phyloP scores from a whole-genome alignment of 176 grass and related monocot species.

The Triticum monococcum region DNA sequence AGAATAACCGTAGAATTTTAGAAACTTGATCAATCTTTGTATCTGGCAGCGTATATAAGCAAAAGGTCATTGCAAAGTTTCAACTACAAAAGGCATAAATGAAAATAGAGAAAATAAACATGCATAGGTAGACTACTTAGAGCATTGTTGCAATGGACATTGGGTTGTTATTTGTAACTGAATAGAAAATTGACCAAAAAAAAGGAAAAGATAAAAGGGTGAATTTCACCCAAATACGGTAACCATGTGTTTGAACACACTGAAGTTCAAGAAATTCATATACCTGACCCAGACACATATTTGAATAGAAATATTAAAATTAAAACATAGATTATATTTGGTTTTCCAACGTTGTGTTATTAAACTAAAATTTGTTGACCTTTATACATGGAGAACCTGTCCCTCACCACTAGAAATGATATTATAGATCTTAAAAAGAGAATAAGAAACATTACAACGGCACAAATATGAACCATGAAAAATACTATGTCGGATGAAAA shows the following conservation, averaged over 20 bases:
- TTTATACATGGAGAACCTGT: neutral
- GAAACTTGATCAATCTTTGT: neutral
- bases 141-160: neutral
- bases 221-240: neutral
- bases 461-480: neutral
- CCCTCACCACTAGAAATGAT: neutral
- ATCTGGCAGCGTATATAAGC: neutral
- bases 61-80: neutral
- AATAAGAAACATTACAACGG: neutral
- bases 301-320: neutral
- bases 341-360: neutral
- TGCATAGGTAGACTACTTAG: neutral
- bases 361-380: neutral
- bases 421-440: neutral
- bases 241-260: neutral
- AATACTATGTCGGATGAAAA: neutral
- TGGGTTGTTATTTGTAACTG: neutral
- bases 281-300: neutral
- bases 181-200: neutral
- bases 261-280: neutral
- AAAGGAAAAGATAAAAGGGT: neutral
- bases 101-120: neutral
- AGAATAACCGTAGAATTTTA: neutral
- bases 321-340: neutral
- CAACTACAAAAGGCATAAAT: neutral